phyloP scores from a whole-genome alignment of 2,329 filamentous ascomycete species.

The Orbilia oligospora region DNA sequence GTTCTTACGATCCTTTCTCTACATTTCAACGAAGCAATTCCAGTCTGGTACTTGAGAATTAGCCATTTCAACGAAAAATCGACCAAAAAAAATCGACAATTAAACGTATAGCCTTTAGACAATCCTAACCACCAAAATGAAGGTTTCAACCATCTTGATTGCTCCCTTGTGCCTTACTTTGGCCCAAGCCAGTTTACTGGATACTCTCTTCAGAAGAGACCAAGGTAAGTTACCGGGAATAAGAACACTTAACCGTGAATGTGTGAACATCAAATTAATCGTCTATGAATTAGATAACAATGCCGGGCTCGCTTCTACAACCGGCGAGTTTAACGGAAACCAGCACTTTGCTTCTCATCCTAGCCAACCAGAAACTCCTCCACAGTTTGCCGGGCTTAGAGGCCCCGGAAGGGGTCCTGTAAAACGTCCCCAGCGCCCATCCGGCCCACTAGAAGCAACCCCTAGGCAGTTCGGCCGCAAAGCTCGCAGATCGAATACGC shows the following conservation, averaged over 20 bases:
- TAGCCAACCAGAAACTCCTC: no score
- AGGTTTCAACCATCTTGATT: constrained; percentile 10
- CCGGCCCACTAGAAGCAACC: no score
- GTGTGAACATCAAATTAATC: background rate
- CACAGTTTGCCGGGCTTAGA: no score
- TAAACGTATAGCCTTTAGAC: background rate
- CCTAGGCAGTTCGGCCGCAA: no score
- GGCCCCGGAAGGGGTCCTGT: no score
- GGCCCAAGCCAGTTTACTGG: background rate
- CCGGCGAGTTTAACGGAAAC: no score
- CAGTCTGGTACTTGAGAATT: background rate
- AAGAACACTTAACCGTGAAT: background rate
- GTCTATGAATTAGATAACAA: background rate
- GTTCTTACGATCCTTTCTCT: background rate
- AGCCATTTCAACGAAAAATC: background rate
- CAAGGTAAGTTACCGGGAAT: background rate
- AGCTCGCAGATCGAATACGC: no score
- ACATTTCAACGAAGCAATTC: background rate
- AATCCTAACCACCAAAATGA: background rate
- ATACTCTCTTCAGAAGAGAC: background rate
- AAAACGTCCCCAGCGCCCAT: no score
- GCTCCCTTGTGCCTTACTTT: background rate
- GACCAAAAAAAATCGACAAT: no score
- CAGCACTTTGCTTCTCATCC: no score
- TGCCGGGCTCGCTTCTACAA: background rate